Conservation (phyloP, 768 basidiomycete species). For the Ramaria sp. region DNA sequence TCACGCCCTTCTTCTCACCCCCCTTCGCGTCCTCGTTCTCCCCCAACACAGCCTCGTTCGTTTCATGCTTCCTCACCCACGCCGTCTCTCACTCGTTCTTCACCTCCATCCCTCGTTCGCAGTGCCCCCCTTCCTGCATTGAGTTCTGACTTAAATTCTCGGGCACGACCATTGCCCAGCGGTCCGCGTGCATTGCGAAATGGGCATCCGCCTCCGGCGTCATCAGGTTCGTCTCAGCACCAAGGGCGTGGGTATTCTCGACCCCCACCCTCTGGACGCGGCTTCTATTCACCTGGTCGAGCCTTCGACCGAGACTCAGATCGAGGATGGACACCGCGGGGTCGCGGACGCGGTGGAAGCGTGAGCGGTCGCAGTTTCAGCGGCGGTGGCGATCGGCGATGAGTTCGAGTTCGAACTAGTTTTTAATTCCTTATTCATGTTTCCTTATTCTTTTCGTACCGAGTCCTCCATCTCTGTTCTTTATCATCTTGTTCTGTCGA, state of each 20-base stretch:
- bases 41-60: conserved; percentile 39
- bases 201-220: conserved; percentile 16
- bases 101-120: conserved; percentile 17
- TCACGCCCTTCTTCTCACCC: conserved; percentile 18
- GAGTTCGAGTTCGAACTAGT: not conserved
- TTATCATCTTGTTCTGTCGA: not conserved
- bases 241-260: conserved; percentile 16
- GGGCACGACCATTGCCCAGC: conserved; percentile 17
- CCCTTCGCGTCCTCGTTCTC: conserved; percentile 15
- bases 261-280: conserved; percentile 34
- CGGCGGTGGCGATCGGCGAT: not conserved
- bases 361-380: not conserved
- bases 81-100: conserved; percentile 12
- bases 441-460: not conserved
- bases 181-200: conserved; percentile 28
- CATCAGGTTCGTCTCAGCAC: conserved; percentile 15
- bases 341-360: conserved; percentile 10
- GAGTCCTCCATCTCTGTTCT: not conserved
- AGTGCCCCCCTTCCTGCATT: conserved; percentile 18
- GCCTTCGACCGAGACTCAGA: not conserved
- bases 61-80: conserved; percentile 21
- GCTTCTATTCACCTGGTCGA: conserved; percentile 24
- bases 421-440: not conserved
- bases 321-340: conserved; percentile 21
- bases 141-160: not conserved